A percentile compares a stretch with the other conserved stretches of the same genome.
Conservation (phyloP, 2,329 filamentous ascomycete species). For the Epichloe bromicola region DNA sequence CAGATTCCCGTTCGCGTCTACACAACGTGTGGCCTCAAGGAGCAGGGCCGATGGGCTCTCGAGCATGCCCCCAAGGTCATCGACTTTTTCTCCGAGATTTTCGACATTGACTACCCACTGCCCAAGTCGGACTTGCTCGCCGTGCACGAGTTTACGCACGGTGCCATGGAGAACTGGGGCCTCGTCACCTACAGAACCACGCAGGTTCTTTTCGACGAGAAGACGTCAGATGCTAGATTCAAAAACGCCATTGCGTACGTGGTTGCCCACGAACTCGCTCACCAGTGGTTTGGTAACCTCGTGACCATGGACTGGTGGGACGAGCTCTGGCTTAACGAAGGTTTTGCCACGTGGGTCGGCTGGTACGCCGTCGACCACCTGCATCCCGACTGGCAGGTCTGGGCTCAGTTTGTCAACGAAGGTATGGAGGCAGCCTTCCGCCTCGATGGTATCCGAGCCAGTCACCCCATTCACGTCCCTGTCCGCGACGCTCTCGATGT, state of each 20-base stretch:
- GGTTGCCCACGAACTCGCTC: constrained; percentile 92
- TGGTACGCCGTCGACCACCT: constrained; percentile 87
- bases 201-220: constrained; percentile 89
- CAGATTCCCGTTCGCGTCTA: constrained; percentile 89
- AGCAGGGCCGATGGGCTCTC: constrained; percentile 80
- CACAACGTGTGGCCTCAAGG: constrained; percentile 85
- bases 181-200: constrained; percentile 93
- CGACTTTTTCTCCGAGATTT: constrained; percentile 93
- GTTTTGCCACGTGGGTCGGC: constrained; percentile 96
- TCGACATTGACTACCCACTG: constrained; percentile 82
- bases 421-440: constrained; percentile 84
- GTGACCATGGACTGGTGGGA: constrained; percentile 98
- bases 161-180: constrained; percentile 94
- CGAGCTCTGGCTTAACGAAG: constrained; percentile 88
- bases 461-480: constrained; percentile 91
- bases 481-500: constrained; percentile 90
- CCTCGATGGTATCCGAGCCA: constrained; percentile 79
- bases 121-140: constrained; percentile 86
- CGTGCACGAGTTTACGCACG: constrained; percentile 80
- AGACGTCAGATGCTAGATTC: constrained; percentile 78
- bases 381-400: constrained; percentile 94
- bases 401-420: constrained; percentile 95
- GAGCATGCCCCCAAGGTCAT: constrained; percentile 87
- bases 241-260: constrained; percentile 94
- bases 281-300: constrained; percentile 92